Evolutionary conservation across 805 yeast genomes (phyloP), one percentile per base, ranked within the genome.

Genomic region (Yarrowia phangngaensis): DNA sequence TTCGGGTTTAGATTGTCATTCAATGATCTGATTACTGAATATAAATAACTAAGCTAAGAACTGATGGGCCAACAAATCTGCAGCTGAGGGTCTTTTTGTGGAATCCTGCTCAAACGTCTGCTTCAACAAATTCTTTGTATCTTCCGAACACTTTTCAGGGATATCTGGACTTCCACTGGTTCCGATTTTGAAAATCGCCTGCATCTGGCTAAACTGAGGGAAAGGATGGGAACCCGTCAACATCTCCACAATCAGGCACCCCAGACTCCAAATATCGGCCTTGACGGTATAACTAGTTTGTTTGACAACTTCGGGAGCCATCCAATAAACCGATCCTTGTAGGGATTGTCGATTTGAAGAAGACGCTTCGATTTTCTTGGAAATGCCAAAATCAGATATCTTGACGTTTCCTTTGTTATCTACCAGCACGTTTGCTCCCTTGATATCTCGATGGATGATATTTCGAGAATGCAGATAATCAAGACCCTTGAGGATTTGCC

Each of bases 301-400:
- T 59, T 88, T 86, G 13, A 92, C 97, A 7, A 92, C 97, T 63
- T 92, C 98, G 0, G 98, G 98, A 0, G 98, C 97, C 98, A 92
- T 92, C 97, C 98, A 92, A 61, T 82, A 92, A 0, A 90, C 88
- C 0, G 95, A 86, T 0, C 98, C 98, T 65, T 90, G 97, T 47
- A 87, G 67, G 0, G 95, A 87, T 2, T 85, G 89, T 33, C 97
- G 75, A 55, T 76, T 77, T 19, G 58, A 53, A 45, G 58, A 65
- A 58, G 63, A 64, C 24, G 84, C 79, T 29, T 84, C 81, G 6
- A 80, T 66, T 52, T 79, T 79, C 53, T 78, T 77, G 15, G 92
- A 82, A 28, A 86, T 82, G 24, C 95, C 95, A 61, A 86, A 86
- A 65, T 86, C 95, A 26, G 90, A 81, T 52, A 86, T 84, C 61